Evolutionary conservation across 805 yeast genomes (phyloP), one percentile per base, ranked within the genome.

Genomic region (Kodamaea kaohsiungensis): DNA sequence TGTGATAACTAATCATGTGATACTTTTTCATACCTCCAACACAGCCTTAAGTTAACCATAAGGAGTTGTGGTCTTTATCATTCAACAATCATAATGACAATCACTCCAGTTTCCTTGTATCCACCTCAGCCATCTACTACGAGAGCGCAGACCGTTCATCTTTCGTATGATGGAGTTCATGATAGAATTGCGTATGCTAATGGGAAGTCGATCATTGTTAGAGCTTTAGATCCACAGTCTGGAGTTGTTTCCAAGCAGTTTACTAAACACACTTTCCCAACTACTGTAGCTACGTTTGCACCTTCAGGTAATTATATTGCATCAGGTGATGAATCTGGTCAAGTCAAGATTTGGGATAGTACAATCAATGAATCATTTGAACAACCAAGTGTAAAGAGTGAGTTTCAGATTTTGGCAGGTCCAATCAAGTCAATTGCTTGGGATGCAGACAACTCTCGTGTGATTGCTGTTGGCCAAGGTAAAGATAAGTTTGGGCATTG

Each of bases 391-490:
- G 71, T 89, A 47, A 93, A 93, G 71, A 87, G 91, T 54, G 96
- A 91, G 61, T 89, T 84, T 66, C 88, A 83, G 58, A 84, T 91
- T 25, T 80, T 93, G 52, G 81, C 87, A 39, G 97, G 97, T 3
- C 82, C 89, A 7, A 85, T 95, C 64, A 87, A 82, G 60, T 92
- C 89, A 56, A 75, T 93, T 56, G 87, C 90, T 1, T 93, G 98
- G 98, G 98, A 95, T 68, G 86, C 87, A 25, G 99, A 93, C 65
- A 84, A 86, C 47, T 77, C 85, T 56, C 81, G 99, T 61, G 75
- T 95, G 51, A 89, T 95, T 65, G 97, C 97, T 1, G 98, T 92
- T 9, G 99, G 99, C 53, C 87, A 89, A 61, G 99, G 98, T 49
- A 87, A 87, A 60, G 97, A 91, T 62, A 81, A 88, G 56, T 92